Evolutionary conservation across 2,329 filamentous ascomycete genomes (phyloP).

Genomic region (Lecanoromycetidae sp.): DNA sequence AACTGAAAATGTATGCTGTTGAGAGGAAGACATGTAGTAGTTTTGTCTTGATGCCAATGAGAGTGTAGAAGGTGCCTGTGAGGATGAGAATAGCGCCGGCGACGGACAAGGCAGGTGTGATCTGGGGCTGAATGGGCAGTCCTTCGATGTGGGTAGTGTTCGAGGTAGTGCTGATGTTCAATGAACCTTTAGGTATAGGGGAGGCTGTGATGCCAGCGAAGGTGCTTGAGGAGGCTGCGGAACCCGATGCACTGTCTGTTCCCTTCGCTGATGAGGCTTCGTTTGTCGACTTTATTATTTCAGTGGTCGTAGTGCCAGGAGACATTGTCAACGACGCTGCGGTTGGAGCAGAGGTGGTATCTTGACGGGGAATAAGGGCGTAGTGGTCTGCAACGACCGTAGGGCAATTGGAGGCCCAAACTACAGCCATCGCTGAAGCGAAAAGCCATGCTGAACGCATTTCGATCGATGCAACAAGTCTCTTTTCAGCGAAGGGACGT

Average conservation of each 20-base stretch:
- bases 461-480: no score
- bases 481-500: no score
- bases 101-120: slow-evolving; percentile 73
- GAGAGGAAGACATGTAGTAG: slow-evolving; percentile 72
- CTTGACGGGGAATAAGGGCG: slow-evolving; percentile 9
- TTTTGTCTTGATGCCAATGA: slow-evolving; percentile 73
- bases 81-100: slow-evolving; percentile 64
- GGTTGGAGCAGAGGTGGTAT: neutral
- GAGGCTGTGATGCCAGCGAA: slow-evolving; percentile 4
- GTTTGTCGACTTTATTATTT: neutral
- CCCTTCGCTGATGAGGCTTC: slow-evolving; percentile 1
- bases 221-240: neutral
- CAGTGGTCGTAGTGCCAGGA: neutral
- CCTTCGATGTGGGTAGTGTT: slow-evolving; percentile 10
- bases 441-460: slow-evolving; percentile 5
- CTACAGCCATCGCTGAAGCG: neutral
- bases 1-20: slow-evolving; percentile 56
- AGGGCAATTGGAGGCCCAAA: neutral
- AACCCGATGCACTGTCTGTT: neutral
- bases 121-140: slow-evolving; percentile 58
- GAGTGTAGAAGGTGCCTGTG: slow-evolving; percentile 55
- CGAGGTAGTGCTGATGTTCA: slow-evolving; percentile 8
- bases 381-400: slow-evolving; percentile 1
- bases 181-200: slow-evolving; percentile 12
- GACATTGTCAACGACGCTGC: neutral